Conservation (phyloP, 352 stramenopile genomes). For the Phytophthora idaei region DNA sequence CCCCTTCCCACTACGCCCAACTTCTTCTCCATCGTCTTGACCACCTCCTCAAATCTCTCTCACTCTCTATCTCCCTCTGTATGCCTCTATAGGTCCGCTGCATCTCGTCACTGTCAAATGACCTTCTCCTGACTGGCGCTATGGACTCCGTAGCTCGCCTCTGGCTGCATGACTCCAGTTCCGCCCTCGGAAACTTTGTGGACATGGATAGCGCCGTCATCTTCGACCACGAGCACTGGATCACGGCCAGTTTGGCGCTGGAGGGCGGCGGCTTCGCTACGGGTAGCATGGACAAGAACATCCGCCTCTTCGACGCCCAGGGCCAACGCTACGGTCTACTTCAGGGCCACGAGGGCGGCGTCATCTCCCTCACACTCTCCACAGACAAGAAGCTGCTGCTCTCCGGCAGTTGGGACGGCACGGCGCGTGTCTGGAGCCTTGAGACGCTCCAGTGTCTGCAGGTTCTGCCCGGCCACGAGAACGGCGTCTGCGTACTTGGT, state of each 20-base stretch:
- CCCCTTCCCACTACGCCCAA: neutral
- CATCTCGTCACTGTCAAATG: slow-evolving; percentile 52
- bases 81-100: slow-evolving; percentile 54
- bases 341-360: slow-evolving; percentile 70
- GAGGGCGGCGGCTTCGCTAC: slow-evolving; percentile 66
- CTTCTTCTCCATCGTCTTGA: slow-evolving; percentile 6
- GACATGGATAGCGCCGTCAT: slow-evolving; percentile 59
- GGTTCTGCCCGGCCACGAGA: slow-evolving; percentile 72
- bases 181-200: slow-evolving; percentile 32
- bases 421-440: slow-evolving; percentile 76
- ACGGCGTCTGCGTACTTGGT: slow-evolving; percentile 81
- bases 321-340: slow-evolving; percentile 51
- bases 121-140: slow-evolving; percentile 67
- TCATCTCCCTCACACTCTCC: slow-evolving; percentile 72
- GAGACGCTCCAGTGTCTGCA: slow-evolving; percentile 55
- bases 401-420: slow-evolving; percentile 86
- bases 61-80: slow-evolving; percentile 12
- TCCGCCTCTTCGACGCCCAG: slow-evolving; percentile 68
- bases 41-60: slow-evolving; percentile 1
- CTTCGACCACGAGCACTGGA: slow-evolving; percentile 86
- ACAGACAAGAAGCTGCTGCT: slow-evolving; percentile 51
- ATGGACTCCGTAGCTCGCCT: slow-evolving; percentile 75
- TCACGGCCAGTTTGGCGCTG: slow-evolving; percentile 65
- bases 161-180: slow-evolving; percentile 50
- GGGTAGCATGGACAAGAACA: slow-evolving; percentile 80